phyloP scores from a whole-genome alignment of 2,329 filamentous ascomycete species.

The Alternaria sp. region DNA sequence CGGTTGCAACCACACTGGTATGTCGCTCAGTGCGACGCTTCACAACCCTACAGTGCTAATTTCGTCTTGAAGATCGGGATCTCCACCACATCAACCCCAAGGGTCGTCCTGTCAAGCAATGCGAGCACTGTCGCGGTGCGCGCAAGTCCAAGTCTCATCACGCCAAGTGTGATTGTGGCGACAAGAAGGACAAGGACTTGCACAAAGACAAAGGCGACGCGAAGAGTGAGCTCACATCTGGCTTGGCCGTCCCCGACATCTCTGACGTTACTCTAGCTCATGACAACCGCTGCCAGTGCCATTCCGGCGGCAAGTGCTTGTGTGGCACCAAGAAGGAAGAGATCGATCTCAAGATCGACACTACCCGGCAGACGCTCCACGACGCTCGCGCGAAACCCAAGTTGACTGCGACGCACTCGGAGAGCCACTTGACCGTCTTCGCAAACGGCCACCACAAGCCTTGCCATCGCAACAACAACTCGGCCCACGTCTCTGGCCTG shows the following conservation, averaged over 20 bases:
- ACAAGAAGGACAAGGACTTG: constrained; percentile 74
- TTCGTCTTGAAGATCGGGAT: constrained; percentile 72
- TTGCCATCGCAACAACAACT: constrained; percentile 68
- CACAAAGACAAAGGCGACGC: constrained; percentile 54
- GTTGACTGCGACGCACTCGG: constrained; percentile 64
- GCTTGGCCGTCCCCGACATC: constrained; percentile 32
- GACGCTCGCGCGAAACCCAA: constrained; percentile 61
- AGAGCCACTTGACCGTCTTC: constrained; percentile 66
- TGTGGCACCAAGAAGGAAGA: constrained; percentile 66
- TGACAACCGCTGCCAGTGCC: constrained; percentile 59
- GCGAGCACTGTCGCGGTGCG: constrained; percentile 92
- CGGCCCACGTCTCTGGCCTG: constrained; percentile 66
- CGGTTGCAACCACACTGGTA: constrained; percentile 96
- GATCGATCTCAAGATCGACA: constrained; percentile 54
- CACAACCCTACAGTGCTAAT: constrained; percentile 23
- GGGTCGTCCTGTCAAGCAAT: constrained; percentile 96
- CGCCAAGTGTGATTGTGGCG: constrained; percentile 95
- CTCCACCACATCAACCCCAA: constrained; percentile 97
- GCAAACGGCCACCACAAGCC: constrained; percentile 70
- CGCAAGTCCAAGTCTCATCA: constrained; percentile 96
- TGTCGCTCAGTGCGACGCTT: constrained; percentile 32
- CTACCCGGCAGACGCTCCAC: constrained; percentile 53
- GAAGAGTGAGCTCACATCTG: constrained; percentile 47
- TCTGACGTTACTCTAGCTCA: constrained; percentile 45
- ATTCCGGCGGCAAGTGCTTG: constrained; percentile 65